A percentile compares a stretch with the other conserved stretches of the same genome.
Conservation (phyloP, 371 early-diverging fungal species). For the Apophysomyces sp. region DNA sequence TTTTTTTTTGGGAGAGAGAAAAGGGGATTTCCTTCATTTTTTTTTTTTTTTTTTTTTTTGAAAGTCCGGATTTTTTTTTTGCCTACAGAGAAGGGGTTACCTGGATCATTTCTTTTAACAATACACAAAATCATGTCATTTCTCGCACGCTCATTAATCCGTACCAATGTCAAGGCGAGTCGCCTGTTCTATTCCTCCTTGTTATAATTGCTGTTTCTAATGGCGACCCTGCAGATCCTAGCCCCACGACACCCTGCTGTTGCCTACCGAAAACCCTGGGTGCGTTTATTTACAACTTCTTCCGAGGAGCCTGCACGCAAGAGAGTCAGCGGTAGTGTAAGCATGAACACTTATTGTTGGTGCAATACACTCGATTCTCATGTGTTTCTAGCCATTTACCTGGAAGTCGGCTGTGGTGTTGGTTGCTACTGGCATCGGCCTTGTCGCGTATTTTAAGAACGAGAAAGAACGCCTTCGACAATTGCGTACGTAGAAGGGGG, state of each 20-base stretch:
- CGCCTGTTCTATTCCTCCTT: neutral
- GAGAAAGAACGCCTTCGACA: slow-evolving; percentile 62
- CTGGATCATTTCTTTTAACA: too few relatives aligned
- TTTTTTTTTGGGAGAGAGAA: too few relatives aligned
- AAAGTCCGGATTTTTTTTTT: too few relatives aligned
- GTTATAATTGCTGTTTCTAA: neutral
- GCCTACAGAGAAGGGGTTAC: too few relatives aligned
- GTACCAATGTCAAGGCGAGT: neutral
- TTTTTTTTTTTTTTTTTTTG: too few relatives aligned
- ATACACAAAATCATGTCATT: neutral
- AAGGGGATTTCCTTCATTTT: too few relatives aligned
- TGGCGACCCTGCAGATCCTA: neutral
- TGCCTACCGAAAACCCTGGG: neutral
- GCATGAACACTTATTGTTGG: neutral
- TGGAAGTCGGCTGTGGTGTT: slow-evolving; percentile 54
- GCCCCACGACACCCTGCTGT: neutral
- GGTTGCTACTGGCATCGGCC: slow-evolving; percentile 58
- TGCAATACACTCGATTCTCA: neutral
- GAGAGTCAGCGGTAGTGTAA: neutral
- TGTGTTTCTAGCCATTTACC: slow-evolving; percentile 38
- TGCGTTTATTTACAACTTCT: neutral
- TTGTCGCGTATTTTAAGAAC: slow-evolving; percentile 58
- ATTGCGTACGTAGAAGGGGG: slow-evolving; percentile 43
- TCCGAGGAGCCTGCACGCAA: neutral
- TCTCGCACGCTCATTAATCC: neutral